Evolutionary conservation across 139 green algal genomes (phyloP), one percentile per base, ranked within the genome.

Genomic region (Volvox africanus): DNA sequence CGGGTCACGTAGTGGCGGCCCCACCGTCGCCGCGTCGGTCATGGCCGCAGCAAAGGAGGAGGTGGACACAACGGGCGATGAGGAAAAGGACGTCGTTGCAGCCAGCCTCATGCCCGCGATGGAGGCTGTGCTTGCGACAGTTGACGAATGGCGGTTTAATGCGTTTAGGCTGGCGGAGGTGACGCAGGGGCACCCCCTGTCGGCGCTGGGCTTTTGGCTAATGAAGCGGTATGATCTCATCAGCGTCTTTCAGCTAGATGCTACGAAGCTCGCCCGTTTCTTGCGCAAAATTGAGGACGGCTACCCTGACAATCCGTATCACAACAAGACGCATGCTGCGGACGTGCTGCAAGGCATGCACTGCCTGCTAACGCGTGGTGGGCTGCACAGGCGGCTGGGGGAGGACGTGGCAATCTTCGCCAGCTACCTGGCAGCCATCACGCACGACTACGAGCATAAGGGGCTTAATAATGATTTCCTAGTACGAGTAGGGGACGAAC

Each of bases 381-480:
- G 86, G 17, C 62, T 94, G 77, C 81, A 89, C 55, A 61, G 73
- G 44, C 78, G 87, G 75, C 86, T 93, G 22, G 83, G 78, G 22
- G 81, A 93, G 71, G 71, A 92, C 84, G 78, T 90, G 69, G 73
- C 80, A 21, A 89, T 93, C 37, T 87, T 94, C 18, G 92, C 86
- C 1, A 65, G 35, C 61, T 94, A 94, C 90, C 73, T 93, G 75
- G 90, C 92, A 2, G 93, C 93, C 44, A 93, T 93, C 26, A 67
- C 90, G 22, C 94, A 96, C 86, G 94, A 96, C 55, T 78, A 93
- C 28, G 93, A 94, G 88, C 94, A 96, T 92, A 90, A 89, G 61
- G 94, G 94, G 33, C 35, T 96, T 12, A 96, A 93, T 62, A 96
- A 96, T n/a, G 92, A 94, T 89, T 96, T 95, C 93, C 89, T 97